These are phyloP conservation scores for Naematelia encephala DNA, from an alignment of 768 basidiomycete species.

Conservation along the genomic window DNA sequence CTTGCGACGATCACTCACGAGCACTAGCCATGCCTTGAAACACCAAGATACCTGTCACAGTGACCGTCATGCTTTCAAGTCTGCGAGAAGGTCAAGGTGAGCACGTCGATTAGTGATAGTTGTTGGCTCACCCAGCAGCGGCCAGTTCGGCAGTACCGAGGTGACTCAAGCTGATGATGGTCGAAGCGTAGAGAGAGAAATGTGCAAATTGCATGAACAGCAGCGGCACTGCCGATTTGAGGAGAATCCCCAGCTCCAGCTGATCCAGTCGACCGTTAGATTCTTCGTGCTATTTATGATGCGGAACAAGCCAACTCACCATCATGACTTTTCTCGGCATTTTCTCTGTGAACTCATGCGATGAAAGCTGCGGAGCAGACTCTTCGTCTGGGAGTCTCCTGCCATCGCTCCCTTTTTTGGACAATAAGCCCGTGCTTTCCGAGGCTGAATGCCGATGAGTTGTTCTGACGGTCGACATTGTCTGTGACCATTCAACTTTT, in stretches of 20 bases:
- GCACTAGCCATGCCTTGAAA: neutral
- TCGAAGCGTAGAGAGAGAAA: neutral
- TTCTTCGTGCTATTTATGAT: neutral
- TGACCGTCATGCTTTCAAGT: neutral
- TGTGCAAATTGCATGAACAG: neutral
- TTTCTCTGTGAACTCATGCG: neutral
- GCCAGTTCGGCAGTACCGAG: neutral
- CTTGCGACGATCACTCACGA: too few relatives aligned
- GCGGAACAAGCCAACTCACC: neutral
- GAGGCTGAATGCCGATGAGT: neutral
- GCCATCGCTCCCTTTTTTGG: neutral
- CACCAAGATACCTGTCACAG: neutral
- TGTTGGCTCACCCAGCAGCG: neutral
- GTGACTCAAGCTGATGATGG: neutral
- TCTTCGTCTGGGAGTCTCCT: neutral
- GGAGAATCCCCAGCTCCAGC: neutral
- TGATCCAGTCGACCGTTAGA: neutral
- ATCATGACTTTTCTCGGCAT: neutral
- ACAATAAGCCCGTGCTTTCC: neutral
- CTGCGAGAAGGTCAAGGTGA: neutral
- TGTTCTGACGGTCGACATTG: too few relatives aligned
- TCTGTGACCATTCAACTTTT: too few relatives aligned
- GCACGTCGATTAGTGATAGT: too few relatives aligned
- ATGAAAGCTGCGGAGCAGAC: neutral
- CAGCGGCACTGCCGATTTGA: neutral